Evolutionary conservation across 768 basidiomycete species (phyloP), one percentile per base, ranked within the genome.

Genomic region (Vararia minispora): DNA sequence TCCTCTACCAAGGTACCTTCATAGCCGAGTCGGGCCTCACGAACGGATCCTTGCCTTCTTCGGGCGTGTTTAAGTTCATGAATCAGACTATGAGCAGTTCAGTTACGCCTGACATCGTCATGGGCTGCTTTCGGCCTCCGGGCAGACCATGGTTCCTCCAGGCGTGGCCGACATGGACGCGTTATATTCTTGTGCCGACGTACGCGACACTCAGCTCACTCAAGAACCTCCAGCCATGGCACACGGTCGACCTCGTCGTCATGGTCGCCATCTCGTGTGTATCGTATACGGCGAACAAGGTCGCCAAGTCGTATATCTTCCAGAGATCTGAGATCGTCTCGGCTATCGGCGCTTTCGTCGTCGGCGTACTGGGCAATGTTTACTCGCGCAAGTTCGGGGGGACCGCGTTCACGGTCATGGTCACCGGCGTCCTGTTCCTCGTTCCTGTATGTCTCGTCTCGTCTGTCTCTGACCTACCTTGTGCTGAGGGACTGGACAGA

Each of bases 341-440:
- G 38, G 81, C 83, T 8, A 84, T 89, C 50, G 87, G 86, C 1
- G 84, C 86, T 13, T 87, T 87, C 47, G 81, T 78, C 1, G 77
- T 85, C 14, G 84, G 85, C 16, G 45, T 87, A 21, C 60, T 87
- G 14, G 86, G 85, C 3, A 88, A 88, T 50, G 57, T 81, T 2
- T 88, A 88, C 56, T 88, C 86, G 28, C 69, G 86, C 32, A 74
- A 73, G 53, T 79, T 84, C 71, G 72, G 80, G 6, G 87, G 86
- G 6, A 89, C 86, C 3, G 87, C 87, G 14, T 90, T 90, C 58
- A 87, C 86, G 8, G 78, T 78, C 2, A 91, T 91, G 88, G 84
- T 89, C 28, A 83, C 87, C 18, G 87, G 86, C 27, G 85, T 91
- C 5, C 57, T 88, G 45, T 87, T 91, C 58, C 63, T 90, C 43